These are phyloP conservation scores for Penicillium psychrofluorescens DNA, from an alignment of 495 filamentous ascomycete species.

Conservation along the genomic window DNA sequence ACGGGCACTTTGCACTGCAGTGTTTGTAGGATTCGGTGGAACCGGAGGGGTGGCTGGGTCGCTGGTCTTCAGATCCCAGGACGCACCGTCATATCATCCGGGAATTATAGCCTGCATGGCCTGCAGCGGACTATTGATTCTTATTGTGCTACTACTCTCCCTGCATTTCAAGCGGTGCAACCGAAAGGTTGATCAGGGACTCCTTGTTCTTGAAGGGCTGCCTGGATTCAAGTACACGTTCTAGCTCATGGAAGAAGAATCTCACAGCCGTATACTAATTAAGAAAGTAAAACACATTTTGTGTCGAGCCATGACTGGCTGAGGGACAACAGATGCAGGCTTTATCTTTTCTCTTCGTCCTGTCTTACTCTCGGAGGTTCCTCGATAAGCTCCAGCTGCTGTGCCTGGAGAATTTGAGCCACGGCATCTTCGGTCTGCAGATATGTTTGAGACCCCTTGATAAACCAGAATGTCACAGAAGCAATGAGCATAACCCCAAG, in stretches of 20 bases:
- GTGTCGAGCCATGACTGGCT: too few species aligned
- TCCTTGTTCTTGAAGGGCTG: too few species aligned
- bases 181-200: too few species aligned
- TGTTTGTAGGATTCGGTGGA: constrained; percentile 37
- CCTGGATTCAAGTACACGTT: too few species aligned
- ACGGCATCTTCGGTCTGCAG: constrained; percentile 35
- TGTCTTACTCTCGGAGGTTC: not conserved
- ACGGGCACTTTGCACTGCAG: constrained; percentile 35
- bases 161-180: too few species aligned
- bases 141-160: too few species aligned
- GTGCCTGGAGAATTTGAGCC: constrained; percentile 33
- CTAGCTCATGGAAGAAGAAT: too few species aligned
- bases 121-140: too few species aligned
- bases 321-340: too few species aligned
- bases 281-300: too few species aligned
- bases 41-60: constrained; percentile 47
- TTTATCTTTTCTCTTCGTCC: too few species aligned
- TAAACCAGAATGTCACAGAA: constrained; percentile 35
- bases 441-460: constrained; percentile 29
- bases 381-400: constrained; percentile 22
- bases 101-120: constrained; percentile 22
- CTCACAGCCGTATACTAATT: too few species aligned
- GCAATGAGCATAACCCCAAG: constrained; percentile 44
- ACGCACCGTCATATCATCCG: constrained; percentile 38
- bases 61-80: constrained; percentile 43